Evolutionary conservation across 2,329 filamentous ascomycete species (phyloP).

Genomic region (Orbilia ellipsospora): DNA sequence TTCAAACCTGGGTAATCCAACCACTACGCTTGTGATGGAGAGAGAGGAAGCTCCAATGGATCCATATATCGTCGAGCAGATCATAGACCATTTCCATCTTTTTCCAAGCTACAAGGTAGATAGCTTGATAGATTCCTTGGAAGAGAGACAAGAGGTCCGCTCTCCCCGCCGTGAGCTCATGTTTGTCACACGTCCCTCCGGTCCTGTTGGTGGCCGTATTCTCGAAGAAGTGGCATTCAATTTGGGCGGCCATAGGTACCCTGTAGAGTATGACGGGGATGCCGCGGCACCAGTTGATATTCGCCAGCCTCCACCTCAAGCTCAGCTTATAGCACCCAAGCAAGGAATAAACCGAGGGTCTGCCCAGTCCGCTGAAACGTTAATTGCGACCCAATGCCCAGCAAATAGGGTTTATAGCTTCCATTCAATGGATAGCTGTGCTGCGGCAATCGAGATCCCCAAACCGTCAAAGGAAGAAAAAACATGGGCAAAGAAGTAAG

Average conservation of each 20-base stretch:
- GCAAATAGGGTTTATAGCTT: slow-evolving; percentile 8
- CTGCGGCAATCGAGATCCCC: neutral
- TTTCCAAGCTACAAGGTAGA: slow-evolving; percentile 6
- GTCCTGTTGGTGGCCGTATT: too few species aligned
- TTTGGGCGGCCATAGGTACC: neutral
- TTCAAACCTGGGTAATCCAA: too few species aligned
- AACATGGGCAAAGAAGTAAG: slow-evolving; percentile 14
- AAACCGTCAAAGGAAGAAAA: neutral
- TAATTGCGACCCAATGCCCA: slow-evolving; percentile 15
- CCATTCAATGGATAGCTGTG: slow-evolving; percentile 1
- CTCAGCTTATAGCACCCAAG: neutral
- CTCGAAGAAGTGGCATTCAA: too few species aligned
- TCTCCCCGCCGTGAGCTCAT: neutral
- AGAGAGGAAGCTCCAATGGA: too few species aligned
- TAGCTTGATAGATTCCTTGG: neutral
- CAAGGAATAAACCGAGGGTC: too few species aligned
- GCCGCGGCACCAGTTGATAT: too few species aligned
- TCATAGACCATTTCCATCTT: slow-evolving; percentile 12
- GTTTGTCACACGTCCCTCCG: neutral
- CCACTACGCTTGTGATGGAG: too few species aligned
- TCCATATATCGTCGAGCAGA: neutral
- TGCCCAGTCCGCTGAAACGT: too few species aligned
- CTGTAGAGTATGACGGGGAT: neutral
- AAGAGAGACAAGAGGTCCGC: neutral
- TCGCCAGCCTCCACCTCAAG: too few species aligned